A percentile compares a stretch with the other conserved stretches of the same genome.
phyloP scores from a whole-genome alignment of 495 filamentous ascomycete species.

The Daldinia concentrica region DNA sequence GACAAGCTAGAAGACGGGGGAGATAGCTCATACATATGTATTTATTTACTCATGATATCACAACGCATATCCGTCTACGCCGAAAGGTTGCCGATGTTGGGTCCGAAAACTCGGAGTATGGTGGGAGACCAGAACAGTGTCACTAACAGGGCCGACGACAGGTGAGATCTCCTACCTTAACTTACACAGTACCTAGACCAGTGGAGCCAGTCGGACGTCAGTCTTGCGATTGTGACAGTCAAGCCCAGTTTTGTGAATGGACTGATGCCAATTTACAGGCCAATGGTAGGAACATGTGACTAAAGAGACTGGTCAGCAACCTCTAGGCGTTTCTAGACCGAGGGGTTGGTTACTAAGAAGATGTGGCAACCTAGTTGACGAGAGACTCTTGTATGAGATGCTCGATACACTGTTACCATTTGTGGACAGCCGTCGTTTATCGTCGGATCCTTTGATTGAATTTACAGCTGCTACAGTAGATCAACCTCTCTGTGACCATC shows the following conservation, averaged over 20 bases:
- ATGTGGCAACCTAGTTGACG: slow-evolving; percentile 29
- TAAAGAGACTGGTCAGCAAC: slow-evolving; percentile 42
- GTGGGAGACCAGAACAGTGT: slow-evolving; percentile 17
- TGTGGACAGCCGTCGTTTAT: slow-evolving; percentile 23
- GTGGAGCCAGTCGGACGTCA: slow-evolving; percentile 38
- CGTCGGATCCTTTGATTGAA: slow-evolving; percentile 17
- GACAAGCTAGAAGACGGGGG: slow-evolving; percentile 29
- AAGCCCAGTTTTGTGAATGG: slow-evolving; percentile 34
- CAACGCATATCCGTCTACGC: slow-evolving; percentile 29
- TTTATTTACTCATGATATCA: slow-evolving; percentile 43
- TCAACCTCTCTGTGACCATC: slow-evolving; percentile 32
- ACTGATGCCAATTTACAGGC: slow-evolving; percentile 39
- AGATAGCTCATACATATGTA: slow-evolving; percentile 38
- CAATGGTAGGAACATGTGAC: slow-evolving; percentile 44
- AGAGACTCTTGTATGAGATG: slow-evolving; percentile 19
- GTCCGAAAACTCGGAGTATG: slow-evolving; percentile 25
- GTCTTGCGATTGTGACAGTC: slow-evolving; percentile 43
- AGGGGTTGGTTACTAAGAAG: slow-evolving; percentile 32
- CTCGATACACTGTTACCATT: slow-evolving; percentile 26
- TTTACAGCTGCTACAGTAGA: slow-evolving; percentile 17
- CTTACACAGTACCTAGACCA: slow-evolving; percentile 2
- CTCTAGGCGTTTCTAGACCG: slow-evolving; percentile 31
- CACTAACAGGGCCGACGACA: slow-evolving; percentile 33
- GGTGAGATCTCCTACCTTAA: slow-evolving; percentile 13
- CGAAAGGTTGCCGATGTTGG: slow-evolving; percentile 30